Evolutionary conservation across 225 moss, liverwort and hornwort genomes (phyloP).

Genomic region (Marchantia polymorpha): DNA sequence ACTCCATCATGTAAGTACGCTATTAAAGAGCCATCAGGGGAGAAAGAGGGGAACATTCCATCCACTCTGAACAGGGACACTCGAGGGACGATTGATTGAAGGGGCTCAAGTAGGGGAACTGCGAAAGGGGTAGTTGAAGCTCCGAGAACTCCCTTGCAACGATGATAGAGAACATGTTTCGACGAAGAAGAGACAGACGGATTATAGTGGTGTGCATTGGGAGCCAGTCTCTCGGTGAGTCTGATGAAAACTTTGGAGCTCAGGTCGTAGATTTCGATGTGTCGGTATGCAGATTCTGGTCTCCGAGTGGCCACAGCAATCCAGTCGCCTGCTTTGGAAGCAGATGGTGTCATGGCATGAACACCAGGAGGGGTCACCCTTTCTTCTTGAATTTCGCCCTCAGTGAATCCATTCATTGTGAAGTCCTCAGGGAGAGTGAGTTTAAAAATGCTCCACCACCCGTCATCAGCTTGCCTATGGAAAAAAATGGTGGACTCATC

Average conservation of each 20-base stretch:
- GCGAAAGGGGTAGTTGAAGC: constrained; percentile 9
- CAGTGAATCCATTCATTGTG: constrained; percentile 21
- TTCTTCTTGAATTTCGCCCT: constrained; percentile 44
- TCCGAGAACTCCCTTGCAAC: constrained; percentile 54
- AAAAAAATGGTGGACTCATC: constrained; percentile 67
- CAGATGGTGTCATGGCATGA: constrained; percentile 80
- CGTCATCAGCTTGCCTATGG: constrained; percentile 69
- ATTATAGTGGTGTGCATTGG: constrained; percentile 59
- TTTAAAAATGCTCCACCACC: constrained; percentile 93
- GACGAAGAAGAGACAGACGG: constrained; percentile 68
- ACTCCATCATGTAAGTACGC: constrained; percentile 39
- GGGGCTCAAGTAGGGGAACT: constrained; percentile 45
- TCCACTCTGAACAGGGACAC: constrained; percentile 52
- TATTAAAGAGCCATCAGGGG: constrained; percentile 58
- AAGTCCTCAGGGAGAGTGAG: constrained; percentile 38
- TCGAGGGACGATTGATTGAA: constrained; percentile 46
- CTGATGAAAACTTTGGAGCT: constrained; percentile 42
- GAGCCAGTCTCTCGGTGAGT: constrained; percentile 54
- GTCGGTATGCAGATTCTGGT: constrained; percentile 44
- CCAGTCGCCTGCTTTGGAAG: constrained; percentile 60
- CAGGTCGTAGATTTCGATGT: constrained; percentile 74
- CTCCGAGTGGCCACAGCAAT: constrained; percentile 81
- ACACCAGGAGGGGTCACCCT: constrained; percentile 72
- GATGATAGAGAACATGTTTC: constrained; percentile 65
- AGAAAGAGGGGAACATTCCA: constrained; percentile 60